Percentiles rank a stretch among this genome's conserved stretches.
Evolutionary conservation across 371 early-diverging fungal genomes (phyloP).

Genomic region (Dinochytrium kinnereticum): DNA sequence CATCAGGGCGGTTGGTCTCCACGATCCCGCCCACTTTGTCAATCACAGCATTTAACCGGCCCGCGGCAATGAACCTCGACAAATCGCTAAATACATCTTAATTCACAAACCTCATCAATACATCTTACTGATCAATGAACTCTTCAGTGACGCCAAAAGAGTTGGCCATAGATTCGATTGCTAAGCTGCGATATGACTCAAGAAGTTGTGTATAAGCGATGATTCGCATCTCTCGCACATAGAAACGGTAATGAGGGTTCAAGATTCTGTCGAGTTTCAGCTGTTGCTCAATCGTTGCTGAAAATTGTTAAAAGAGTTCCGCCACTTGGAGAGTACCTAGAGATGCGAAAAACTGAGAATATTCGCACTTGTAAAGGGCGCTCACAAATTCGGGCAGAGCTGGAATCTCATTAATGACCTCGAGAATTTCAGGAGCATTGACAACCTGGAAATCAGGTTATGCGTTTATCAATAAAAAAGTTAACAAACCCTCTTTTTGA

Average conservation of each 20-base stretch:
- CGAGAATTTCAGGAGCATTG: slow-evolving; percentile 95
- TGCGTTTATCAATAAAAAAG: slow-evolving; percentile 2
- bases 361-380: slow-evolving; percentile 93
- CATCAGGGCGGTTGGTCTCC: slow-evolving; percentile 95
- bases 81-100: slow-evolving; percentile 72
- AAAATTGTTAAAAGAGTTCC: slow-evolving; percentile 24
- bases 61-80: slow-evolving; percentile 94
- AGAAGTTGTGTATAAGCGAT: slow-evolving; percentile 96
- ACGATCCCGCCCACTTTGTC: slow-evolving; percentile 99
- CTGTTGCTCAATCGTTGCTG: slow-evolving; percentile 73
- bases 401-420: slow-evolving; percentile 90
- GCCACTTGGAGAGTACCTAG: slow-evolving; percentile 70
- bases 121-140: slow-evolving; percentile 86
- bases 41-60: slow-evolving; percentile 97
- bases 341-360: slow-evolving; percentile 87
- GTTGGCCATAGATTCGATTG: slow-evolving; percentile 95
- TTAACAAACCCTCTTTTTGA: slow-evolving; percentile 83
- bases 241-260: slow-evolving; percentile 84
- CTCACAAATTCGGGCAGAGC: slow-evolving; percentile 82
- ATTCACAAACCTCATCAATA: background rate
- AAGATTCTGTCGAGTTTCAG: slow-evolving; percentile 74
- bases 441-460: slow-evolving; percentile 65
- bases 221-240: slow-evolving; percentile 98
- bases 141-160: slow-evolving; percentile 96
- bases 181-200: slow-evolving; percentile 95